phyloP scores from a whole-genome alignment of 208 protist genomes.

The Crithidia sp. region DNA sequence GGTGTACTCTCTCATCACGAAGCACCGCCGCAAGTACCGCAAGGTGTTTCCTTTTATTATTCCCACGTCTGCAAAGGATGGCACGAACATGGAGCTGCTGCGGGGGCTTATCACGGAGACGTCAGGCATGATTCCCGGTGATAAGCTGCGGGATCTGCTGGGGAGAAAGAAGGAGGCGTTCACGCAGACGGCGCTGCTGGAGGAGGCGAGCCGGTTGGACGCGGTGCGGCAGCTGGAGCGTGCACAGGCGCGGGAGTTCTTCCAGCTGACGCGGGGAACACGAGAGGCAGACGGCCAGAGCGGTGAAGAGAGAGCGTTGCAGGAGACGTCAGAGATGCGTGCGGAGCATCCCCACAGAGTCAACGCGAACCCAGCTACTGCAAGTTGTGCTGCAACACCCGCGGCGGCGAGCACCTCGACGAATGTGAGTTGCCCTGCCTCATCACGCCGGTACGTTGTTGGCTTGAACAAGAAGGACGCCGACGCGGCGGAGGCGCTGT shows the following conservation, averaged over 20 bases:
- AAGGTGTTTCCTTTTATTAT: constrained; percentile 90
- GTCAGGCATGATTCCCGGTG: constrained; percentile 85
- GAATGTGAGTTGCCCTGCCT: too few relatives aligned
- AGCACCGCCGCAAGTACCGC: constrained; percentile 83
- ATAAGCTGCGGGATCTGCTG: constrained; percentile 76
- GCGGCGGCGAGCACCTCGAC: too few relatives aligned
- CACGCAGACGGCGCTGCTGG: constrained; percentile 54
- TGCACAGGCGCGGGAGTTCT: constrained; percentile 49
- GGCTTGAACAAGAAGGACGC: background rate
- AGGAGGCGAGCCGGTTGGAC: constrained; percentile 61
- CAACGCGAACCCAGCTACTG: too few relatives aligned
- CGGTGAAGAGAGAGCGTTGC: too few relatives aligned
- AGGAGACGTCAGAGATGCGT: too few relatives aligned
- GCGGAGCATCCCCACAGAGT: too few relatives aligned
- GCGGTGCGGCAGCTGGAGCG: constrained; percentile 50
- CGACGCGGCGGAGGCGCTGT: constrained; percentile 13
- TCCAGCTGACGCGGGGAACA: constrained; percentile 17
- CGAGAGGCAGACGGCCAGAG: too few relatives aligned
- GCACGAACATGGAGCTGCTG: constrained; percentile 86
- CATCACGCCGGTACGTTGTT: constrained; percentile 10
- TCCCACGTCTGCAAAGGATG: constrained; percentile 81
- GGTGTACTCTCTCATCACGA: constrained; percentile 87
- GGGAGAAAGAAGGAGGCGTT: constrained; percentile 49
- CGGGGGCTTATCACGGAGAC: constrained; percentile 88
- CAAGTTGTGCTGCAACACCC: too few relatives aligned